Conservation (phyloP, 2,329 filamentous ascomycete species). For the Xylaria sp. region DNA sequence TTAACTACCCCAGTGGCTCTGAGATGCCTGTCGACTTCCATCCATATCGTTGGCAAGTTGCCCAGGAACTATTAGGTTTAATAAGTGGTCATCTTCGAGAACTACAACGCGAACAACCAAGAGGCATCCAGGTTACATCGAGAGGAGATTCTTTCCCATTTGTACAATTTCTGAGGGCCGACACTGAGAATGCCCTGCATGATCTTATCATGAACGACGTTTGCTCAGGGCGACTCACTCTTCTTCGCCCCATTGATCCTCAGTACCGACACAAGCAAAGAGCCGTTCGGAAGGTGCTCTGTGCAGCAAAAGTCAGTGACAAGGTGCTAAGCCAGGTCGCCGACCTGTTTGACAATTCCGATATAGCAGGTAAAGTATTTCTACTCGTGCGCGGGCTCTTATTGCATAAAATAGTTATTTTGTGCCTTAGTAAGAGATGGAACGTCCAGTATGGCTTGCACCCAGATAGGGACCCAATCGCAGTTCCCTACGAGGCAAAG, state of each 20-base stretch:
- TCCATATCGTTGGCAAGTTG: slow-evolving; percentile 62
- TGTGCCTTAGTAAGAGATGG: slow-evolving; percentile 71
- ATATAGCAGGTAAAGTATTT: slow-evolving; percentile 51
- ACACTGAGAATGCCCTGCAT: slow-evolving; percentile 59
- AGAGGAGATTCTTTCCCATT: slow-evolving; percentile 62
- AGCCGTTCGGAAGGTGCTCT: slow-evolving; percentile 43
- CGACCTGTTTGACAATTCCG: slow-evolving; percentile 49
- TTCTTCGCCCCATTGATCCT: slow-evolving; percentile 36
- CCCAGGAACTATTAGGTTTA: slow-evolving; percentile 55
- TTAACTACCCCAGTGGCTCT: slow-evolving; percentile 67
- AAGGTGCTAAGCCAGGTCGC: slow-evolving; percentile 37
- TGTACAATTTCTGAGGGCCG: slow-evolving; percentile 63
- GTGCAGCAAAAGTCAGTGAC: slow-evolving; percentile 40
- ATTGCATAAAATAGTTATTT: slow-evolving; percentile 67
- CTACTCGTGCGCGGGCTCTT: slow-evolving; percentile 73
- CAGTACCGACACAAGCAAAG: slow-evolving; percentile 9
- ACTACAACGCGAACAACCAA: slow-evolving; percentile 54
- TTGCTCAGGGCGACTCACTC: slow-evolving; percentile 48
- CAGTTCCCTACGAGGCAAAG: slow-evolving; percentile 75
- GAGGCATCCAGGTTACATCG: slow-evolving; percentile 58
- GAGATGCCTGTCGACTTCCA: slow-evolving; percentile 63
- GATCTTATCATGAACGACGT: slow-evolving; percentile 56
- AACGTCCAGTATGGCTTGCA: slow-evolving; percentile 74
- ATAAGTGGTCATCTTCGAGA: slow-evolving; percentile 53
- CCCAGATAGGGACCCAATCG: slow-evolving; percentile 65